These are phyloP conservation scores for Oleoguttula mirabilis DNA, from an alignment of 495 filamentous ascomycete species.

Conservation along the genomic window DNA sequence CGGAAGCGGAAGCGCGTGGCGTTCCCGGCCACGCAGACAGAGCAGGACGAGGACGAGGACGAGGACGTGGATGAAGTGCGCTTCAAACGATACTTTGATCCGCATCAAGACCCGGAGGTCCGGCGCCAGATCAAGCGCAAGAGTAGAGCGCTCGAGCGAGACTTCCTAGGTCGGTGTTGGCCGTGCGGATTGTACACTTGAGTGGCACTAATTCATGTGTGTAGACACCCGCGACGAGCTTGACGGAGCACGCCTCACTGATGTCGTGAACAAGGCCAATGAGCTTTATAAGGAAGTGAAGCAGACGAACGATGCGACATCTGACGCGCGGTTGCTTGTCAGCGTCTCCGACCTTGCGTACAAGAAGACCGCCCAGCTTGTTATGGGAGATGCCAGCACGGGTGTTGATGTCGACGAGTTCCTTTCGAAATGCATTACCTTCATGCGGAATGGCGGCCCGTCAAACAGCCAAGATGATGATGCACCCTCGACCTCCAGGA, in stretches of 20 bases:
- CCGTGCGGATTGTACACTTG: too few species aligned
- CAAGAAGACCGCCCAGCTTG: slow-evolving; percentile 57
- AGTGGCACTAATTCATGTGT: slow-evolving; percentile 4
- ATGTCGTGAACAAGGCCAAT: slow-evolving; percentile 54
- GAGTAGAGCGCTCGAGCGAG: slow-evolving; percentile 52
- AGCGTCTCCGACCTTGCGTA: slow-evolving; percentile 62
- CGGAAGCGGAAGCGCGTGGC: slow-evolving; percentile 17
- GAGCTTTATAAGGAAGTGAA: slow-evolving; percentile 55
- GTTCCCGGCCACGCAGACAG: slow-evolving; percentile 29
- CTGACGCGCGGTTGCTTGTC: slow-evolving; percentile 77
- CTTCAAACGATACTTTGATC: slow-evolving; percentile 60
- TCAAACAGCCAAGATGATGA: slow-evolving; percentile 1
- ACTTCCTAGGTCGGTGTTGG: slow-evolving; percentile 48
- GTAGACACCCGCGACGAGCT: slow-evolving; percentile 25
- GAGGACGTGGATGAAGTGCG: slow-evolving; percentile 42
- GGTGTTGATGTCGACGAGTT: slow-evolving; percentile 90
- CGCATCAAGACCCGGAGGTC: slow-evolving; percentile 73
- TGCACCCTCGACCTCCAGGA: not conserved
- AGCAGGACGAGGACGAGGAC: slow-evolving; percentile 40
- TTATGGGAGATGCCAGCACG: slow-evolving; percentile 52
- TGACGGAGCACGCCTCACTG: slow-evolving; percentile 33
- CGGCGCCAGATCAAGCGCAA: slow-evolving; percentile 56
- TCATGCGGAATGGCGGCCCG: slow-evolving; percentile 55
- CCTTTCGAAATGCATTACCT: slow-evolving; percentile 77
- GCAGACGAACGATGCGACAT: slow-evolving; percentile 83